Base-by-base conservation (phyloP, 225 moss, liverwort and hornwort genomes). In the Bryum argenteum region DNA sequence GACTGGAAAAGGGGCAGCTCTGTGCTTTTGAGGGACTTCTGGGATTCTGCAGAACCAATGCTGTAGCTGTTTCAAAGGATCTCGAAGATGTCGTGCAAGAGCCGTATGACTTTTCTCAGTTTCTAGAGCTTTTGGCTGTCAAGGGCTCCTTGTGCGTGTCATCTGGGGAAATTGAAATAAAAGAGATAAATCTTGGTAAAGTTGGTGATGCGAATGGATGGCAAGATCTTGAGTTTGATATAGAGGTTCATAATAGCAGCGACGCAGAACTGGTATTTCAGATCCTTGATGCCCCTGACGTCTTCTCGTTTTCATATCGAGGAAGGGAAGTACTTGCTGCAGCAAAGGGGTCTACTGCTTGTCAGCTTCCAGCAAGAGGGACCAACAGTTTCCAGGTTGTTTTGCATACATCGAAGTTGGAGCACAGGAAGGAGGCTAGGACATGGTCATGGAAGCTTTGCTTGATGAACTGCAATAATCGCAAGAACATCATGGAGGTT, bases 181-280 rank as follows among this genome's bases (percentile, higher is more conserved):
- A 85, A 72, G 84, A 81, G 74, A 73, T 95, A 45, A 87, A 95
- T 69, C 84, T 95, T 13, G 94, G 94, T 63, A 95, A 89, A 79
- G 89, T 95, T 68, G 94, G 94, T 54, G 90, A 95, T 80, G 94
- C 94, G 22, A 95, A 95, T 73, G 90, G 87, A 77, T 95, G 94
- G 94, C 82, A 87, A 64, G 89, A 95, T 86, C 79, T 95, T 44
- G 84, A 92, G 21, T 95, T 95, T 77, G 87, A 95, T 50, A 57
- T 95, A 52, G 85, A 88, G 74, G 77, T 95, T 69, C 82, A 90
- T 72, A 95, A 95, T 58, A 66, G 67, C 70, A 92, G 90, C 81
- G 89, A 92, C 71, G 90, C 87, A 58, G 85, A 87, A 69, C 77
- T 95, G 87, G 52, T 88, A 18, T 88, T 89, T 70, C 81, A 92